Evolutionary conservation across 1,284 basidiomycete genomes (phyloP), one percentile per base, ranked within the genome.

Genomic region (Prillingera fragicola): DNA sequence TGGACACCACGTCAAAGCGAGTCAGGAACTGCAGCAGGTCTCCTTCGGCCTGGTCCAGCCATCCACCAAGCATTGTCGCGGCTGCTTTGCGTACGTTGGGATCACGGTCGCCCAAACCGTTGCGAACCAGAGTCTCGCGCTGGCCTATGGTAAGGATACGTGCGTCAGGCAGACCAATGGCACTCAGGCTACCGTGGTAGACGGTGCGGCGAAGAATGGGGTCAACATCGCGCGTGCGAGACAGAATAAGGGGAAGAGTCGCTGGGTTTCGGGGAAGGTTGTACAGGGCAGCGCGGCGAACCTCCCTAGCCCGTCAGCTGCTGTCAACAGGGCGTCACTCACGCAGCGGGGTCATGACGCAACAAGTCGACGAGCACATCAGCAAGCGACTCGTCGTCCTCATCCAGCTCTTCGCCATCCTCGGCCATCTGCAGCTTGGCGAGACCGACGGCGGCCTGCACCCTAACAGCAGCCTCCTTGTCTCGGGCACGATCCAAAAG

Each of bases 91-190:
- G 77, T 5, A 97, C 91, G n/a, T 71, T 75, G 0, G 81, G 79
- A 55, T 95, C 91, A 36, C 92, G 77, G 67, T 96, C 94, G 0
- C 87, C 85, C 3, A 96, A 75, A 0, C 92, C 92, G 53, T 85
- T 82, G 33, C 81, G 79, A 13, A 91, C 79, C 18, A 88, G 75
- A 42, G 81, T 74, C 60, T 90, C 86, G 18, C 89, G 78, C 65
- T 91, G 86, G 0, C 80, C 76, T 18, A 87, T 83, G 0, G 78
- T 80, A 25, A 91, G 74, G 8, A 79, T 77, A 9, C 81, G 77
- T 3, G 85, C 83, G 56, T 84, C 80, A 2, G 78, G 80, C 0
- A 83, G 69, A 33, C 81, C 80, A 5, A 60, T 48, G 19, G 60
- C 53, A 5, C 77, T 71, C 15, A 74, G 65, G 1, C 86, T 77